phyloP scores from a whole-genome alignment of 805 yeast species.

The Kuraishia ogatae region DNA sequence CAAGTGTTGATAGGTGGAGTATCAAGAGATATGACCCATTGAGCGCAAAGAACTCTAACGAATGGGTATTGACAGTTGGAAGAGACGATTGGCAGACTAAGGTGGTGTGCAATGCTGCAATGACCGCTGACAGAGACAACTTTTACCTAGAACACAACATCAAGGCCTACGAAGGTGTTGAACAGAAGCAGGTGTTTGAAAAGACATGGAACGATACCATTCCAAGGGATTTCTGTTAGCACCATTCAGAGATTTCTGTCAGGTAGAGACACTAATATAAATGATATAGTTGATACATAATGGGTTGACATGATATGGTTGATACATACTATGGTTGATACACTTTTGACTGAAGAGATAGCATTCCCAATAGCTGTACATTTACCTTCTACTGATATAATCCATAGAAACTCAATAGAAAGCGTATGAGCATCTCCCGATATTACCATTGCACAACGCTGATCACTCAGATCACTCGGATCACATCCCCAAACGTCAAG shows the following conservation, averaged over 20 bases:
- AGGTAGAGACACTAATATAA: too few relatives aligned
- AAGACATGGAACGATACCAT: conserved; percentile 25
- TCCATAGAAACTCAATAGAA: too few relatives aligned
- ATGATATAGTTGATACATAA: too few relatives aligned
- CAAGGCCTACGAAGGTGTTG: conserved; percentile 25
- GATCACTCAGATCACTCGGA: too few relatives aligned
- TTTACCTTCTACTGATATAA: neutral
- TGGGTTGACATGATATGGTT: too few relatives aligned
- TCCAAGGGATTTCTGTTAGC: conserved; percentile 23
- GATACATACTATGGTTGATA: too few relatives aligned
- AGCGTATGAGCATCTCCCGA: too few relatives aligned
- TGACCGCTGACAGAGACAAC: conserved; percentile 23
- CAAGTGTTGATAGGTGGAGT: conserved; percentile 29
- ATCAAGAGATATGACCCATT: conserved; percentile 28
- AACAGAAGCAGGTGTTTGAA: conserved; percentile 17
- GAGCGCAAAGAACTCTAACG: conserved; percentile 27
- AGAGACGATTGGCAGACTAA: conserved; percentile 31
- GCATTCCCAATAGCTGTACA: neutral
- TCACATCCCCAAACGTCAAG: neutral
- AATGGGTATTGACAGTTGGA: conserved; percentile 32
- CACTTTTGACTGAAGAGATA: too few relatives aligned
- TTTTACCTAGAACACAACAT: conserved; percentile 23
- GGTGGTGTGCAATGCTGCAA: conserved; percentile 20
- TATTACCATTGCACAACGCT: neutral
- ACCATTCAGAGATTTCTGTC: neutral